Conservation (phyloP, 2,329 filamentous ascomycete species). For the Fusarium nelsonii region DNA sequence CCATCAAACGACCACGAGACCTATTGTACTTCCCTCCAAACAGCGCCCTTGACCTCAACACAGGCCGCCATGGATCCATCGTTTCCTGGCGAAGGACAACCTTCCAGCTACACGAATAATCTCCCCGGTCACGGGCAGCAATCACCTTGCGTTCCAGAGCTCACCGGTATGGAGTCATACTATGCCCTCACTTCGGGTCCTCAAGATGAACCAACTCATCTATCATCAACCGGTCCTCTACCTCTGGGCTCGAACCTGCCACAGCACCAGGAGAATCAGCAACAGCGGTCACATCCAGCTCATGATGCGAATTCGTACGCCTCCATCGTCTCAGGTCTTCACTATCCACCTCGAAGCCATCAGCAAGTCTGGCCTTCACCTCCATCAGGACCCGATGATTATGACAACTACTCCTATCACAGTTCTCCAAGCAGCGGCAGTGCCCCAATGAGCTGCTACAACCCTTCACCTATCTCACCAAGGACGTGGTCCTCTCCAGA, state of each 20-base stretch:
- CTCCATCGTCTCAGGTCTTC: slow-evolving; percentile 43
- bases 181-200: slow-evolving; percentile 42
- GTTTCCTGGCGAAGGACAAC: slow-evolving; percentile 47
- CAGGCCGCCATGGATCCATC: slow-evolving; percentile 47
- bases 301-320: slow-evolving; percentile 41
- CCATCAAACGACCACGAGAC: slow-evolving; percentile 40
- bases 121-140: slow-evolving; percentile 47
- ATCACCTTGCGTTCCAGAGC: slow-evolving; percentile 47
- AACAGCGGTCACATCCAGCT: slow-evolving; percentile 31
- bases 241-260: slow-evolving; percentile 36
- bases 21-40: slow-evolving; percentile 40
- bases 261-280: slow-evolving; percentile 34
- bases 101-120: slow-evolving; percentile 52
- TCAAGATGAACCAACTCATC: slow-evolving; percentile 40
- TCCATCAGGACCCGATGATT: slow-evolving; percentile 54
- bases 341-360: slow-evolving; percentile 40
- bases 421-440: slow-evolving; percentile 50
- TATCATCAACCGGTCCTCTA: slow-evolving; percentile 43
- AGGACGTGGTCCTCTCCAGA: slow-evolving; percentile 52
- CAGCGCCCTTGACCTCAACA: slow-evolving; percentile 30
- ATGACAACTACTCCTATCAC: slow-evolving; percentile 54
- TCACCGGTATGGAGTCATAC: slow-evolving; percentile 46
- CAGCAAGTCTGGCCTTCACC: slow-evolving; percentile 54
- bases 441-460: slow-evolving; percentile 45
- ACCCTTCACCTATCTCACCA: slow-evolving; percentile 51